phyloP scores from a whole-genome alignment of 768 basidiomycete species.

The Russula emetica region DNA sequence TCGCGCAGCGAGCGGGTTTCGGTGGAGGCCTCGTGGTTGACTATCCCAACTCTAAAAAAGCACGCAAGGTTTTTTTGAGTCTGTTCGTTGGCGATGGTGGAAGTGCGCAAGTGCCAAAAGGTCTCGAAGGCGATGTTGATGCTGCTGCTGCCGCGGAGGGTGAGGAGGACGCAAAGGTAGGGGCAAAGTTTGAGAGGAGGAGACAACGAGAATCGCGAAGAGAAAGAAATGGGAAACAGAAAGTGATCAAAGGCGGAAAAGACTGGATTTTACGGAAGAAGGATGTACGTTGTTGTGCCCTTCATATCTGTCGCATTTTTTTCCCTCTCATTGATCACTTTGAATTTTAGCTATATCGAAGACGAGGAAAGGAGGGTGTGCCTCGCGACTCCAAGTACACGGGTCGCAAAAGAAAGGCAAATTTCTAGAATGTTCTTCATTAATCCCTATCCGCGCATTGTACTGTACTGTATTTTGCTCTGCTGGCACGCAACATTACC shows the following conservation, averaged over 20 bases:
- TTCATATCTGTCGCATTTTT: neutral
- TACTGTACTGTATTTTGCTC: slow-evolving; percentile 4
- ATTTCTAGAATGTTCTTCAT: slow-evolving; percentile 50
- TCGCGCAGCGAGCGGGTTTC: slow-evolving; percentile 92
- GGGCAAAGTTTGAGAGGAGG: slow-evolving; percentile 71
- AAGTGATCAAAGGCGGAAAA: slow-evolving; percentile 57
- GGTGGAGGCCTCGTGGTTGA: slow-evolving; percentile 96
- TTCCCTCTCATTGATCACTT: slow-evolving; percentile 11
- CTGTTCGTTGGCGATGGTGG: slow-evolving; percentile 84
- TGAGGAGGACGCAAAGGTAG: slow-evolving; percentile 51
- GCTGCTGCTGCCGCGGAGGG: slow-evolving; percentile 41
- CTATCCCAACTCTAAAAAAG: slow-evolving; percentile 96
- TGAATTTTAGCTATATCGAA: slow-evolving; percentile 62
- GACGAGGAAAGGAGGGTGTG: slow-evolving; percentile 80
- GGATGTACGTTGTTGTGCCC: slow-evolving; percentile 52
- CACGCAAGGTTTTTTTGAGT: slow-evolving; percentile 90
- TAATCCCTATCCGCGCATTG: neutral
- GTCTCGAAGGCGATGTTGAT: slow-evolving; percentile 58
- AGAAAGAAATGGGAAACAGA: slow-evolving; percentile 63
- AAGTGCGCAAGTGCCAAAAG: slow-evolving; percentile 63
- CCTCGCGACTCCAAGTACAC: slow-evolving; percentile 87
- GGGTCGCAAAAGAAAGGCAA: slow-evolving; percentile 77
- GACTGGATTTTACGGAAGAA: slow-evolving; percentile 98
- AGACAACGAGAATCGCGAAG: slow-evolving; percentile 61
- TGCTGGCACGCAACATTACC: neutral